phyloP scores from a whole-genome alignment of 495 filamentous ascomycete genomes.

The Achaetomiella virescens region DNA sequence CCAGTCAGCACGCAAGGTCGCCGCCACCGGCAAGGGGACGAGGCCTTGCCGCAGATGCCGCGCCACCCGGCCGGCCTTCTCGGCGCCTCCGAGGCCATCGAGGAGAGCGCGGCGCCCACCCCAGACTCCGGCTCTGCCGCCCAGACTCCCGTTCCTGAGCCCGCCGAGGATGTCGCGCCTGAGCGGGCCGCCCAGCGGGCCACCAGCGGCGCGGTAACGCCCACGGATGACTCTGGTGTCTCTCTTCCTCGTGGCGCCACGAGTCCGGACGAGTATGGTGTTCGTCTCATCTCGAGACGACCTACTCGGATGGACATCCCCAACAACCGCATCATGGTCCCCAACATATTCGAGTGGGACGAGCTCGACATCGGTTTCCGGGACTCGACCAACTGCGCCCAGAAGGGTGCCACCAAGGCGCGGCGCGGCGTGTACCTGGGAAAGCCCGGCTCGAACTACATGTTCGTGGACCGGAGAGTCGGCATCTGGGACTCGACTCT shows the following conservation, averaged over 20 bases:
- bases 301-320: slow-evolving; percentile 24
- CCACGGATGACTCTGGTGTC: slow-evolving; percentile 22
- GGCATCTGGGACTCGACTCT: slow-evolving; percentile 39
- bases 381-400: slow-evolving; percentile 41
- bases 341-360: slow-evolving; percentile 32
- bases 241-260: slow-evolving; percentile 35
- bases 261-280: slow-evolving; percentile 37
- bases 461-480: slow-evolving; percentile 39
- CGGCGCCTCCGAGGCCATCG: slow-evolving; percentile 35
- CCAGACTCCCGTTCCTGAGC: slow-evolving; percentile 30
- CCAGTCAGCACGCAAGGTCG: slow-evolving; percentile 33
- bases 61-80: slow-evolving; percentile 39
- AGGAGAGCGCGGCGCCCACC: slow-evolving; percentile 24
- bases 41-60: slow-evolving; percentile 21
- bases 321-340: slow-evolving; percentile 43
- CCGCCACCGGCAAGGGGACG: slow-evolving; percentile 24
- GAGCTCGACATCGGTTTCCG: slow-evolving; percentile 46
- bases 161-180: slow-evolving; percentile 16
- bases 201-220: slow-evolving; percentile 14
- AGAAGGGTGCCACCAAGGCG: slow-evolving; percentile 34
- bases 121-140: slow-evolving; percentile 33
- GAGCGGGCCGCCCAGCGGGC: slow-evolving; percentile 11
- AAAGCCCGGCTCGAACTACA: slow-evolving; percentile 35
- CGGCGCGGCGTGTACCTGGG: slow-evolving; percentile 36
- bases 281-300: slow-evolving; percentile 32